phyloP scores from a whole-genome alignment of 306 rosid genomes.

The Gleditsia sinensis region DNA sequence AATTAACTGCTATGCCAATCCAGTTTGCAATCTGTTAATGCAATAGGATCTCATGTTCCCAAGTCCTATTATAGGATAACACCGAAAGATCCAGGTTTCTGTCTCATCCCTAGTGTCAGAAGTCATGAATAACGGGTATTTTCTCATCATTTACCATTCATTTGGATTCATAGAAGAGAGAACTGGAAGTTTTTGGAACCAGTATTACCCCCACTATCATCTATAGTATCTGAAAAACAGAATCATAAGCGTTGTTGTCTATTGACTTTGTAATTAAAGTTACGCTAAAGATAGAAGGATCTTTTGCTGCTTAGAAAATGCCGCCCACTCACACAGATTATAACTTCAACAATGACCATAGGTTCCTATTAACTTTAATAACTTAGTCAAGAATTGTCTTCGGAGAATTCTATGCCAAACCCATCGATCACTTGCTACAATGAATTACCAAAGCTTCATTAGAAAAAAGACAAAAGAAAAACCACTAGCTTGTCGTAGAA shows the following conservation, averaged over 20 bases:
- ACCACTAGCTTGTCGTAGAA: slow-evolving; percentile 16
- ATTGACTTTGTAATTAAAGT: slow-evolving; percentile 22
- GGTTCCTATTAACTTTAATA: background rate
- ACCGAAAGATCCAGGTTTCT: slow-evolving; percentile 18
- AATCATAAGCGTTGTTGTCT: background rate
- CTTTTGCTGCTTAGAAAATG: slow-evolving; percentile 7
- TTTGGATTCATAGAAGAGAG: slow-evolving; percentile 23
- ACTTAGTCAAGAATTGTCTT: slow-evolving; percentile 4
- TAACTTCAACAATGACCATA: background rate
- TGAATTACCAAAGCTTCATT: slow-evolving; percentile 7
- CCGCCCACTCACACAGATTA: slow-evolving; percentile 2
- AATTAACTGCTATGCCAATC: too few species aligned
- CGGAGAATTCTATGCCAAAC: slow-evolving; percentile 33
- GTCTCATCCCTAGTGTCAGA: background rate
- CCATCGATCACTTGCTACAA: background rate
- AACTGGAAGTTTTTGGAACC: background rate
- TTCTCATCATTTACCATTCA: background rate
- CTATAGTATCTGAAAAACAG: slow-evolving; percentile 13
- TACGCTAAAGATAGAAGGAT: background rate
- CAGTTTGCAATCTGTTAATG: too few species aligned
- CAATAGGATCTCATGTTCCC: too few species aligned
- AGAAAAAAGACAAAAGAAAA: background rate
- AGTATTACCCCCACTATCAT: background rate
- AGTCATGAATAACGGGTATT: too few species aligned
- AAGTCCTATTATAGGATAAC: too few species aligned